Conservation (phyloP, 345 rosid genomes). For the Noccaea bulbosa region DNA sequence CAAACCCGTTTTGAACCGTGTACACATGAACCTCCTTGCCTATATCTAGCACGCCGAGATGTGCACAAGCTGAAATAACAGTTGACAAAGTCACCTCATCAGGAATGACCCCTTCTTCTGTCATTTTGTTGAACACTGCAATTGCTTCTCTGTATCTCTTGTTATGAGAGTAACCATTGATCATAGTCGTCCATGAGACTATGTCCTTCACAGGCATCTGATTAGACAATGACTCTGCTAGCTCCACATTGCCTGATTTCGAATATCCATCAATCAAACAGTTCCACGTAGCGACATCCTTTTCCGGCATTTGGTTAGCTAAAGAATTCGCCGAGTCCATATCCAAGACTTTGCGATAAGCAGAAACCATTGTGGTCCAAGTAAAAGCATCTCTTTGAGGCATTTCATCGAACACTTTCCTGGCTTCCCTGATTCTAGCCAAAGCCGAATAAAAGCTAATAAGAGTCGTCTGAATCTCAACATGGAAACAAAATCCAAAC, state of each 20-base stretch:
- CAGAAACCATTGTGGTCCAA: conserved; percentile 65
- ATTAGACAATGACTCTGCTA: conserved; percentile 60
- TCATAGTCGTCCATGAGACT: conserved; percentile 86
- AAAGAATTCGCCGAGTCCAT: conserved; percentile 52
- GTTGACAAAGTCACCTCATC: conserved; percentile 75
- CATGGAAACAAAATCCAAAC: conserved; percentile 60
- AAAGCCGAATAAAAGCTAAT: conserved; percentile 60
- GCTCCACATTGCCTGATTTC: conserved; percentile 49
- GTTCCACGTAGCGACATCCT: conserved; percentile 67
- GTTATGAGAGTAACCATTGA: conserved; percentile 67
- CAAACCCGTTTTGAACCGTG: conserved; percentile 52
- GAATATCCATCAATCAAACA: conserved; percentile 77
- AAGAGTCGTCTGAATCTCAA: conserved; percentile 71
- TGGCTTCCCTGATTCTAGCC: conserved; percentile 49
- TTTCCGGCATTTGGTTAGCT: conserved; percentile 61
- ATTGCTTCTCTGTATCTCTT: conserved; percentile 65
- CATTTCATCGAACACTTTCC: conserved; percentile 77
- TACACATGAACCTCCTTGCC: conserved; percentile 73
- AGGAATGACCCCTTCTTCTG: conserved; percentile 50
- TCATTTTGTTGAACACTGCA: conserved; percentile 61
- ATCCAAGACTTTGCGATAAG: conserved; percentile 48
- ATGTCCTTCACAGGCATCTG: conserved; percentile 64
- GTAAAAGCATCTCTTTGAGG: conserved; percentile 61
- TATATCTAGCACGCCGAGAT: conserved; percentile 68
- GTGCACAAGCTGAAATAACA: conserved; percentile 83